Evolutionary conservation across 257 asterid genomes (phyloP), one percentile per base, ranked within the genome.

Genomic region (Scutellaria minor): DNA sequence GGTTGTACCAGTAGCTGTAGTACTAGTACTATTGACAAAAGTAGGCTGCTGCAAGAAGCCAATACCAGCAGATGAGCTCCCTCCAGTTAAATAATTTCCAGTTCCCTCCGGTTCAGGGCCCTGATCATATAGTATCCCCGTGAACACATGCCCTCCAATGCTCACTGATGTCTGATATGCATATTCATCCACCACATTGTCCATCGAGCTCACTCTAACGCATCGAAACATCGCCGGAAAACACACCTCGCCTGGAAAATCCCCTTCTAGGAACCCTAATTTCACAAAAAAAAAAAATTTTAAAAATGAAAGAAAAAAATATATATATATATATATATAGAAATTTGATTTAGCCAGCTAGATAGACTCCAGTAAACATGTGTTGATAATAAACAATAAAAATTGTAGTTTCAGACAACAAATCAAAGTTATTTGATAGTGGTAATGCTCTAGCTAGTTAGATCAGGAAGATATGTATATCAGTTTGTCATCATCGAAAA

Each of bases 141-240:
- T 85, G 76, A 91, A 91, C 8, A 85, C 71, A 60, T 83, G 96
- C 11, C 97, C 95, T 8, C 84, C 90, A 31, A 91, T 88, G 78
- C 82, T 88, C 66, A 89, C 90, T 5, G 95, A 83, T 46, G 97
- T 83, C 74, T 87, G 96, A 35, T 89, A 91, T 1, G 97, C 97
- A 45, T 79, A 84, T 68, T 89, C 88, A 76, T 91, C 90, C 56
- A 86, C 88, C 79, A 74, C 86, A 76, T 86, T 88, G 73, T 89
- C 96, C 37, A 84, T 62, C 1, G 96, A 86, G 76, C 91, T 87
- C 80, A 91, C 93, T 6, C 91, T 76, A 20, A 91, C 85, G 61
- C 96, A 87, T 40, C 88, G 79, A 45, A 91, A 91, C 9, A 77
- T 85, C 13, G 95, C 95, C 72, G 95, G 93, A 31, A 72, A 77